These are phyloP conservation scores for Skeletonema menzelii DNA, from an alignment of 108 stramenopile species.

Conservation along the genomic window DNA sequence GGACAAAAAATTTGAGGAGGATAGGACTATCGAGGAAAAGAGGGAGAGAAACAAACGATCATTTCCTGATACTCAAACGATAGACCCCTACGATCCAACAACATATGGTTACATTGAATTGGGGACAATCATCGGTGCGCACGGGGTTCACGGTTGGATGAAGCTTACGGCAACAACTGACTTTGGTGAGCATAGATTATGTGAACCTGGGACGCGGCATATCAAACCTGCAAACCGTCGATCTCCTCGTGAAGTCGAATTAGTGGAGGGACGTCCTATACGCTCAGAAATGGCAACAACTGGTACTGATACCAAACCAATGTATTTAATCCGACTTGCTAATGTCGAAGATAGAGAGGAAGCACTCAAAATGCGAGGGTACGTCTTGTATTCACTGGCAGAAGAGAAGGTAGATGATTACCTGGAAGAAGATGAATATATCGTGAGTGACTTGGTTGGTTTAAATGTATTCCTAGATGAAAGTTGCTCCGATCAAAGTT, in stretches of 20 bases:
- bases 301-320: slow-evolving; percentile 23
- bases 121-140: slow-evolving; percentile 69
- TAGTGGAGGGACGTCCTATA: slow-evolving; percentile 56
- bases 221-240: slow-evolving; percentile 71
- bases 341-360: slow-evolving; percentile 59
- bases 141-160: slow-evolving; percentile 80
- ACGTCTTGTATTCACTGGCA: slow-evolving; percentile 60
- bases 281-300: slow-evolving; percentile 32
- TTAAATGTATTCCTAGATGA: slow-evolving; percentile 61
- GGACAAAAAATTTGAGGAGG: neutral
- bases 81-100: slow-evolving; percentile 88
- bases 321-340: slow-evolving; percentile 67
- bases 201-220: slow-evolving; percentile 64
- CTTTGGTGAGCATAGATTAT: slow-evolving; percentile 61
- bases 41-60: slow-evolving; percentile 44
- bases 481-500: slow-evolving; percentile 9
- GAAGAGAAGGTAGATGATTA: slow-evolving; percentile 58
- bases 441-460: slow-evolving; percentile 78
- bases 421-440: slow-evolving; percentile 57
- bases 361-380: slow-evolving; percentile 62
- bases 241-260: slow-evolving; percentile 66
- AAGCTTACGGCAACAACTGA: slow-evolving; percentile 70
- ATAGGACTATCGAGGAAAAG: slow-evolving; percentile 9
- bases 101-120: slow-evolving; percentile 85
- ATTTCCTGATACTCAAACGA: slow-evolving; percentile 73